Base-by-base conservation (phyloP, 2,329 filamentous ascomycete species). In the Ceratocystis destructans region DNA sequence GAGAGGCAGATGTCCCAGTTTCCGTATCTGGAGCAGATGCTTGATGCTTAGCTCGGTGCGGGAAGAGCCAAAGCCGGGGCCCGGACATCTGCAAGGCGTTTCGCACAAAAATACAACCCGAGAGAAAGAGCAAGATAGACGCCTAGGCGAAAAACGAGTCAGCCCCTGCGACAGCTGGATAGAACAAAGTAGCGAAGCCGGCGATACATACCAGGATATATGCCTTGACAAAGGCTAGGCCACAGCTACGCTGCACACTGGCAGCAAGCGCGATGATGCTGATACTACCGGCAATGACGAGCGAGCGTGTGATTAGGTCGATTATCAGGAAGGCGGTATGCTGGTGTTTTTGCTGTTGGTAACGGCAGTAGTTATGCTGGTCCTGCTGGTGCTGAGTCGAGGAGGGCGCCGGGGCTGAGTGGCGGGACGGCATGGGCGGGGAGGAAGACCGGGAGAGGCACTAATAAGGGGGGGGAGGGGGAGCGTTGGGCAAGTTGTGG, bases 291-390 rank as follows among this genome's bases (percentile, higher is more conserved):
- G 62, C 62, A 10, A 64, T 25, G 10, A 64, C 62, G 48, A 64
- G 62, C 28, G 62, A 64, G 45, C 62, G 62, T 15, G 48, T 57
- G 25, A 37, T 41, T n/a, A 64, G 28, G 37, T 64, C 62, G 46
- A 64, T n/a, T 25, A 64, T 64, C 17, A 50, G 62, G 33, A 64
- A 57, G 45, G 62, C 62, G 3, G 48, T 64, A 20, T 57, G 20
- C 12, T 64, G 62, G 45, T 33, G 37, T 15, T 17, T 44, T 22
- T 31, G 28, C 28, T 22, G 17, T 5, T 33, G 31, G 41, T 41
- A 41, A 15, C 37, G 37, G 37, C 37, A 41, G 15, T 41, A 15
- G 1, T 41, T 64, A 6, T 57, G 62, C 33, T 64, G 62, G 45
- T 33, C 20, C 17, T 17, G 61, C 25, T 46, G 28, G 46, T 22